Evolutionary conservation across 306 rosid species (phyloP), one percentile per base, ranked within the genome.

Genomic region (Glycine tomentella): DNA sequence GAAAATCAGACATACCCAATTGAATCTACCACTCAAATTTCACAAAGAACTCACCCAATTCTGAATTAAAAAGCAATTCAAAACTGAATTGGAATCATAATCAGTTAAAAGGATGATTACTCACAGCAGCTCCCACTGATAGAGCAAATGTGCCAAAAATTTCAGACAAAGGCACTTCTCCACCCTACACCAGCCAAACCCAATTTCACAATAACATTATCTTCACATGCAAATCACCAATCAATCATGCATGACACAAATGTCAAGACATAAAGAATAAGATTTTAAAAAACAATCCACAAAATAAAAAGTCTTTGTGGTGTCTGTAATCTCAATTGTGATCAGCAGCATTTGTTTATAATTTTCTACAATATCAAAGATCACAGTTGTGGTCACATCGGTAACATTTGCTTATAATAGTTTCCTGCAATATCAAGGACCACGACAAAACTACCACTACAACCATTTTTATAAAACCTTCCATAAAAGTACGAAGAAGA

Each of bases 111-210:
- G 65, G n/a, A 80, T 3, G n/a, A 80, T 3, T 64, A 66, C 89
- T 86, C 69, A 86, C 89, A 63, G 97, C 98, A 78, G 99, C 98
- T n/a, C 99, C 98, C 4, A 95, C 94, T 4, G 98, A 90, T 3
- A 95, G 90, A 84, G 98, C 88, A 86, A 93, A 91, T 87, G 99
- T 95, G 69, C 99, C 98, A 56, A 95, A 89, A 96, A 95, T 90
- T 84, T 95, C 99, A 65, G 94, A 80, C 82, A 87, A 76, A 25
- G 98, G 97, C 68, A 95, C 79, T 79, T 86, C 92, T 66, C 93
- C 97, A 76, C 97, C 98, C 99, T 95, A 56, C 58, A 77, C 61
- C 25, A 83, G 72, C 31, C 67, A 14, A 75, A 78, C 44, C 78
- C 80, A 79, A 77, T 77, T 84, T 34, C 75, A 75, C 16, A 66